These are phyloP conservation scores for Aspergillus indologenus DNA, from an alignment of 495 filamentous ascomycete species.

Conservation along the genomic window DNA sequence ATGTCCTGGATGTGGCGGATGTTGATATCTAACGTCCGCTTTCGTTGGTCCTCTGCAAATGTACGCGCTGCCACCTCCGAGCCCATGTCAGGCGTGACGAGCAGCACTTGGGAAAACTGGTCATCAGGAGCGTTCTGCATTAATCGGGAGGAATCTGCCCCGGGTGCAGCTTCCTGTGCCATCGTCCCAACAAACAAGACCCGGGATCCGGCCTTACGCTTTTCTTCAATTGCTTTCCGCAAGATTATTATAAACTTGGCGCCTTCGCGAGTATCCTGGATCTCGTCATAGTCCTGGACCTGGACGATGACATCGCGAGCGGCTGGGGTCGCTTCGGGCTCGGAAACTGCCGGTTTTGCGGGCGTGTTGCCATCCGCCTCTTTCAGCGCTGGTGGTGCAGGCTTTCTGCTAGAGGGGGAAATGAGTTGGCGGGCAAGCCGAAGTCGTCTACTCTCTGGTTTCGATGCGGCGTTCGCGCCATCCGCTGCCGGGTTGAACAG, in stretches of 20 bases:
- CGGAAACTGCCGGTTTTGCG: constrained; percentile 14
- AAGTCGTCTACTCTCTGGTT: constrained; percentile 31
- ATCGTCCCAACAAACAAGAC: constrained; percentile 76
- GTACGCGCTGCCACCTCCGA: constrained; percentile 32
- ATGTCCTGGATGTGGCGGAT: constrained; percentile 68
- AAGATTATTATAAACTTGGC: constrained; percentile 60
- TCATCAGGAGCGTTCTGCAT: constrained; percentile 46
- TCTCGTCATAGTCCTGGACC: constrained; percentile 74
- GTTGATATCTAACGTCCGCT: constrained; percentile 60
- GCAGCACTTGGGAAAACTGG: constrained; percentile 49
- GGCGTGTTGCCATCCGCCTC: constrained; percentile 7
- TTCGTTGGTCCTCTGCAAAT: constrained; percentile 43
- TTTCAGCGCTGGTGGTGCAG: constrained; percentile 2
- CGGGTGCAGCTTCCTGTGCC: constrained; percentile 27
- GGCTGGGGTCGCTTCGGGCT: constrained; percentile 10
- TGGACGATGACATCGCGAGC: constrained; percentile 62
- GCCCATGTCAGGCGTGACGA: constrained; percentile 46
- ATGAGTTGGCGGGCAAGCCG: constrained; percentile 38
- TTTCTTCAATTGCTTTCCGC: constrained; percentile 64
- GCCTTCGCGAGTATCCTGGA: constrained; percentile 62
- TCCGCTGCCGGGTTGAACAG: constrained; percentile 36
- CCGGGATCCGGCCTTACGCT: constrained; percentile 63
- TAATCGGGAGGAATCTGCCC: constrained; percentile 46
- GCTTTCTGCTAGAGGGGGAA: constrained; percentile 21
- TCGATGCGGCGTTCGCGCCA: constrained; percentile 19